Evolutionary conservation across 2,329 filamentous ascomycete genomes (phyloP).

Genomic region (Aspergillus sp.): DNA sequence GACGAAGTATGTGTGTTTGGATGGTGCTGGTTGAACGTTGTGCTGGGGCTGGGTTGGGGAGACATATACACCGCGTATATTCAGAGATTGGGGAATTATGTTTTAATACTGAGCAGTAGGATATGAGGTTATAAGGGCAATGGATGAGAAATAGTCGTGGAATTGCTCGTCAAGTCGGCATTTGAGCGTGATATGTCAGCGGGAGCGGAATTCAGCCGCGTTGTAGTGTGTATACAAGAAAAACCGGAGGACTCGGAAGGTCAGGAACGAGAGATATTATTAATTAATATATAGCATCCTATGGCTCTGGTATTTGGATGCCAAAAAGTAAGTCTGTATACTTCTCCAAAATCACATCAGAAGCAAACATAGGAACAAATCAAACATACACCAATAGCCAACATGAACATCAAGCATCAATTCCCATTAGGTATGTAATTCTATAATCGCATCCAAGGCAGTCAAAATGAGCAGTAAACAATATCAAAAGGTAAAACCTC

Average conservation of each 20-base stretch:
- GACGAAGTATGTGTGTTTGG: not conserved
- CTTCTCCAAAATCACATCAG: no score
- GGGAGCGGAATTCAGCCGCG: constrained; percentile 1
- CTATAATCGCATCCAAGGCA: no score
- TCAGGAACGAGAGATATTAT: no score
- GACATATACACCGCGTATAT: constrained; percentile 13
- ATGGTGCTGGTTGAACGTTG: not conserved
- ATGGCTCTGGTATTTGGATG: no score
- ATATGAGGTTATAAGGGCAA: constrained; percentile 1
- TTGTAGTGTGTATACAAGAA: no score
- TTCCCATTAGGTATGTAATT: constrained; percentile 9
- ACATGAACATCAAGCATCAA: constrained; percentile 8
- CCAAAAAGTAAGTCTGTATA: no score
- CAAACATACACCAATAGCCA: not conserved
- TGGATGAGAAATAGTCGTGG: not conserved
- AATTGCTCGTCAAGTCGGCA: not conserved
- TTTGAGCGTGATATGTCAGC: not conserved
- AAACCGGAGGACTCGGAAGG: no score
- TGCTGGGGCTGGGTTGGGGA: constrained; percentile 6
- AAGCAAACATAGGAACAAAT: no score
- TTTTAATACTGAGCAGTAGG: not conserved
- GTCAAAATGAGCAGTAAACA: no score
- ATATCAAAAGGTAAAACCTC: no score
- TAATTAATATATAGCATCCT: no score
- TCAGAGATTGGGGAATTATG: no score